Evolutionary conservation across 2,329 filamentous ascomycete genomes (phyloP), one percentile per base, ranked within the genome.

Genomic region (Epichloe typhina): DNA sequence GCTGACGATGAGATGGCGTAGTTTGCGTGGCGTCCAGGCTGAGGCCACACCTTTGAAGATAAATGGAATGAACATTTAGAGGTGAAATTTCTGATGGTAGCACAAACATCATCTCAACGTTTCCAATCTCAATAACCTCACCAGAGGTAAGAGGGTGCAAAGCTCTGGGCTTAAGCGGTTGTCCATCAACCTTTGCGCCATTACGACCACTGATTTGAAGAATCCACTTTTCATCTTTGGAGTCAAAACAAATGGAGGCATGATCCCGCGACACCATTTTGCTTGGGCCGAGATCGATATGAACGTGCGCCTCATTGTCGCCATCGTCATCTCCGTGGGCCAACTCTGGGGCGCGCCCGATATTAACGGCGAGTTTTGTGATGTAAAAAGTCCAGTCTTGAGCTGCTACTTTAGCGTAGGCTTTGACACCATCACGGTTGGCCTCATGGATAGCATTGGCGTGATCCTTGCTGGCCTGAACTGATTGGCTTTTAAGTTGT

Each of bases 51-150:
- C 86, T 81, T 58, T 86, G 78, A 15, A 86, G 76, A 62, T 85
- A 89, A 59, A 71, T 78, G 21, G 76, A 76, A 61, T 86, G 79
- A 53, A 94, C 82, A 45, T 78, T 74, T 26, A 89, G 74, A 23
- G 80, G 78, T 51, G 72, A 73, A 44, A 80, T 74, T 57, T 86
- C 83, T 23, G 80, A 81, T 0, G 93, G 91, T n/a, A 95, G 79
- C 46, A 96, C 88, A 67, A 98, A 98, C 75, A 97, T 91, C 93
- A 98, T 98, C 71, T 98, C 91, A 1, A 93, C 86, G 49, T 87
- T 87, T 59, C 85, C 86, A 62, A 97, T 87, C 62, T 95, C 89
- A 52, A 98, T 83, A 42, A 97, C 88, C 64, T 91, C 84, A 52
- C 93, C 93, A 60, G 90, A 95, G 41, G 81, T 80, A 26, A 98